Evolutionary conservation across 345 rosid species (phyloP).

Genomic region (Gossypium turneri): DNA sequence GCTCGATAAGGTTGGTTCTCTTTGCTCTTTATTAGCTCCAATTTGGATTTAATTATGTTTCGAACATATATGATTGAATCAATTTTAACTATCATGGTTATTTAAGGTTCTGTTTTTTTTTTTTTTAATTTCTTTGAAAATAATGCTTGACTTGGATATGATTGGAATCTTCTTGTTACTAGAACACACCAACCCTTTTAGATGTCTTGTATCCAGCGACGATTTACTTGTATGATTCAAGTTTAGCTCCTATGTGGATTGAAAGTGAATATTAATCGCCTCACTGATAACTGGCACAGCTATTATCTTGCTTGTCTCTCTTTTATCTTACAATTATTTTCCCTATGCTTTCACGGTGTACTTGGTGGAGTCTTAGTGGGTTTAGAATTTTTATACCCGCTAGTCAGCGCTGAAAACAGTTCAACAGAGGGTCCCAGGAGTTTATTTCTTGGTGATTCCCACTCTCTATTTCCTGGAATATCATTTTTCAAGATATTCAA

Average conservation of each 20-base stretch:
- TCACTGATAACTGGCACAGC: neutral
- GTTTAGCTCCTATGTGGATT: neutral
- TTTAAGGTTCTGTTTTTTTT: neutral
- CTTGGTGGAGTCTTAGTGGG: neutral
- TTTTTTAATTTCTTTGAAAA: neutral
- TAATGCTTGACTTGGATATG: neutral
- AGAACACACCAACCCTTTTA: neutral
- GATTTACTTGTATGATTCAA: neutral
- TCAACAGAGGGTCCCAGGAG: neutral
- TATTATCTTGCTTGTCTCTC: neutral
- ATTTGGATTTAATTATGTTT: neutral
- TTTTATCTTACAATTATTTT: neutral
- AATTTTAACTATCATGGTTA: neutral
- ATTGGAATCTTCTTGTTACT: neutral
- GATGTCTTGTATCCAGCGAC: neutral
- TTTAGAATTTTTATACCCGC: neutral
- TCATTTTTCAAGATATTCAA: neutral
- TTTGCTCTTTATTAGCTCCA: constrained; percentile 9
- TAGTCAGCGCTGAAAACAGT: neutral
- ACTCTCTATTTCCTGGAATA: neutral
- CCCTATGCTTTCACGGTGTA: neutral
- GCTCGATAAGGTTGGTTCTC: constrained; percentile 67
- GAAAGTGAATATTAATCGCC: neutral
- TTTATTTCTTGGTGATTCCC: neutral
- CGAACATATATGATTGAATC: neutral